Evolutionary conservation across 23 red algal species (phyloP), one percentile per base, ranked within the genome.

Genomic region (Gracilaria caudata): DNA sequence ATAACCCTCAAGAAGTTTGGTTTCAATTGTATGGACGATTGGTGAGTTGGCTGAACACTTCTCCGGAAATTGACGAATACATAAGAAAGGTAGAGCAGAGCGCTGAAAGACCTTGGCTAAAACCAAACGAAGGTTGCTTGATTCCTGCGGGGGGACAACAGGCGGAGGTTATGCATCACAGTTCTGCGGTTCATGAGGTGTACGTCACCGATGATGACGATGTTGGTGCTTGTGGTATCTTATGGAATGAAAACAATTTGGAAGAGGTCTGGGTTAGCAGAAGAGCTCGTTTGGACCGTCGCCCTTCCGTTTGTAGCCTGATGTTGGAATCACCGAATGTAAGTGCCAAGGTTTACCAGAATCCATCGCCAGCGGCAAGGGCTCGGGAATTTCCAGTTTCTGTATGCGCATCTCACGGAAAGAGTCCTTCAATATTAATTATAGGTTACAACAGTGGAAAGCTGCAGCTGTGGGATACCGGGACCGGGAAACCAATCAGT

Each of bases 21-120:
- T 76, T 76, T 44, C 71, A 76, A 35, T 20, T 76, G 11, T 47
- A 47, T 76, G 71, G 39, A 76, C 30, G 71, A 21, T 41, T 76
- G 37, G 60, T 28, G 2, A 9, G 60, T 0, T 65, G 32, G 26
- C 11, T 23, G 11, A 28, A 32, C 11, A 28, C 25, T 35, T 65
- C 26, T 35, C 26, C 25, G 1, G 26, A 34, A 28, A 19, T 35
- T 11, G 1, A 23, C 1, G 32, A 32, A 16, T 65, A 32, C 24
- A 9, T 65, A 16, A 32, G 26, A 34, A 34, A 19, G 20, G 29
- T 65, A 65, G 32, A 65, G 29, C 2, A 32, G 60, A 28, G 13
- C 60, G 60, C 60, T 13, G 26, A 28, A 32, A 65, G 60, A 65
- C 60, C 60, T 29, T 65, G 8, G 8, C 8, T 65, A 34, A 65